Base-by-base conservation (phyloP, 305 asterid species). In the Vinca major region DNA sequence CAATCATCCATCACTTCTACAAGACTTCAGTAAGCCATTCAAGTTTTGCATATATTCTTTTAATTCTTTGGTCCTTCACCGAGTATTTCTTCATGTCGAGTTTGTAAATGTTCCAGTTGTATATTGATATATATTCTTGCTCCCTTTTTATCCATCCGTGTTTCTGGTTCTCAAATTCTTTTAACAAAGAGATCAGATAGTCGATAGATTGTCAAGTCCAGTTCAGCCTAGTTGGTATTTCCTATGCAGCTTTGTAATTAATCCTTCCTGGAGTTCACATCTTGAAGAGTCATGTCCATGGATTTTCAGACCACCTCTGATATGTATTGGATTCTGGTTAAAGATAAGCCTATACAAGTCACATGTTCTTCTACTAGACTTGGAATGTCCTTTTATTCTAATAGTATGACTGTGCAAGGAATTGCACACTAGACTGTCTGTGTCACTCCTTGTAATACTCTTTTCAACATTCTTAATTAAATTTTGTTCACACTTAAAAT, bases 21-120 rank as follows among this genome's bases (percentile, higher is more conserved):
- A 7, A 41, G 44, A 41, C 44, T 41, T 41, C 44, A 41, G 44
- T 41, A 41, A 41, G 44, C 44, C 44, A 41, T 41, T 41, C 7
- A 4, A 41, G 44, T 0, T 3, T 39, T 66, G 72, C 62, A 51
- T 66, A 41, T 64, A 75, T 83, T 81, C 76, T 75, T 78, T 77
- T 71, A 50, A 80, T 85, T 83, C 84, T 74, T 81, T 76, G 44
- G 44, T 41, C 7, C 0, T 41, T 53, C 63, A 56, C 43, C 17
- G 65, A 63, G 2, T 36, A 12, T 12, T 19, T n/a, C 41, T 2
- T 13, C 19, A 36, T 36, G 13, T 58, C 63, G 2, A 68, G 69
- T 72, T 72, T 66, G 63, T 67, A 33, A 36, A 66, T 57, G 39
- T 41, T 5, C 39, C 21, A 48, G 33, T 26, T 26, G 33, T 26